These are phyloP conservation scores for Dothiorella sarmentorum DNA, from an alignment of 2,329 filamentous ascomycete species.

Conservation along the genomic window DNA sequence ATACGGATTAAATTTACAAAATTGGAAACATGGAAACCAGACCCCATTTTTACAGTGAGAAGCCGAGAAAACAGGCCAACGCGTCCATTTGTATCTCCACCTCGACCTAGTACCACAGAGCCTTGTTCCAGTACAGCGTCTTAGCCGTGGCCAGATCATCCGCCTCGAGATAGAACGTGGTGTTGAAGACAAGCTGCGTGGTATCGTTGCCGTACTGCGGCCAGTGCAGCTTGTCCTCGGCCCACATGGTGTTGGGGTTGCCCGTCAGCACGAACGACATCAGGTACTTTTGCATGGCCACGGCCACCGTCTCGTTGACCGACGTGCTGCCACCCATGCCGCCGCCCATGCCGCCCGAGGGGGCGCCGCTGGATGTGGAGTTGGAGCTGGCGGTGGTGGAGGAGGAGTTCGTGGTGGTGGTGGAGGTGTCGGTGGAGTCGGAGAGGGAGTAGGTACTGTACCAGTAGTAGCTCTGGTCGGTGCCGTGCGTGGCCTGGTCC, in stretches of 20 bases:
- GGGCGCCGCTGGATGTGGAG: slow-evolving; percentile 19
- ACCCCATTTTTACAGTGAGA: too few relatives aligned
- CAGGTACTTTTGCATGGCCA: slow-evolving; percentile 34
- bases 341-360: background rate
- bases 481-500: slow-evolving; percentile 33
- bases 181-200: slow-evolving; percentile 32
- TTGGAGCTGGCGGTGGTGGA: slow-evolving; percentile 20
- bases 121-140: slow-evolving; percentile 35
- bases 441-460: slow-evolving; percentile 20
- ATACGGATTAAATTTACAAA: too few relatives aligned
- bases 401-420: background rate
- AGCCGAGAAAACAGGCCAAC: too few relatives aligned
- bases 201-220: slow-evolving; percentile 29
- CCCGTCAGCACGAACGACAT: slow-evolving; percentile 30
- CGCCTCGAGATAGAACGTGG: slow-evolving; percentile 29
- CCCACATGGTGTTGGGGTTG: slow-evolving; percentile 32
- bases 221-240: slow-evolving; percentile 35
- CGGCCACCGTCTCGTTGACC: slow-evolving; percentile 11
- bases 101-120: slow-evolving; percentile 32
- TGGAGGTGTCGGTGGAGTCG: background rate
- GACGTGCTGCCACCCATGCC: slow-evolving; percentile 5
- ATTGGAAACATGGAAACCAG: too few relatives aligned
- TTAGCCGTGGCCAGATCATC: slow-evolving; percentile 34
- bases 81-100: too few relatives aligned
- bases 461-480: slow-evolving; percentile 38